Percentiles rank a stretch among this genome's conserved stretches.
Conservation (phyloP, 2,329 filamentous ascomycete species). For the Fusarium avenaceum region DNA sequence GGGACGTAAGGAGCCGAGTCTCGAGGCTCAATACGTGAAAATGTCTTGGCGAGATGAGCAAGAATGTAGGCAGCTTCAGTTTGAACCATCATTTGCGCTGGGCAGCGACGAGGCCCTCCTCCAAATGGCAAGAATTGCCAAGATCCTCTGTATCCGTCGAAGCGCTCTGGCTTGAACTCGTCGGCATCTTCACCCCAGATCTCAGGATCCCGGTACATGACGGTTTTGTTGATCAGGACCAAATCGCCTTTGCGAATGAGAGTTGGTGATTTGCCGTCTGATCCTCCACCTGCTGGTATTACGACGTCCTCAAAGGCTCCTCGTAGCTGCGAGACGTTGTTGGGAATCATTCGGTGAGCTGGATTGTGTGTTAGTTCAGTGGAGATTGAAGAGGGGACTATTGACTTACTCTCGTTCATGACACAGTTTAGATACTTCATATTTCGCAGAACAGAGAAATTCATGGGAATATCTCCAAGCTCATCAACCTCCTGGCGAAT, state of each 20-base stretch:
- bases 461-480: not conserved
- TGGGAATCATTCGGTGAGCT: constrained; percentile 2
- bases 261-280: not conserved
- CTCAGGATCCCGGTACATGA: constrained; percentile 5
- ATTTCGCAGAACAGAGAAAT: constrained; percentile 2
- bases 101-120: not conserved
- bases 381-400: rapidly evolving
- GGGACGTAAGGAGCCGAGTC: not conserved
- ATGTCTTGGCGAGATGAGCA: not conserved
- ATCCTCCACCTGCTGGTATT: not conserved
- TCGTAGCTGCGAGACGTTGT: constrained; percentile 1
- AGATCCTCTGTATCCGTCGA: not conserved
- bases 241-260: constrained; percentile 1
- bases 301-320: not conserved
- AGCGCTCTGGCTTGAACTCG: not conserved
- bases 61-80: constrained; percentile 6
- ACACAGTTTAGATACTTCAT: constrained; percentile 10
- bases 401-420: constrained; percentile 6
- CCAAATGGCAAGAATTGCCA: not conserved
- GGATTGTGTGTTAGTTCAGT: rapidly evolving
- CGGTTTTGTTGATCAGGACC: not conserved
- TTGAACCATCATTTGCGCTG: constrained; percentile 12
- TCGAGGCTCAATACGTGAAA: not conserved
- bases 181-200: not conserved
- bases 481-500: not conserved